Evolutionary conservation across 495 filamentous ascomycete species (phyloP).

Genomic region (Annulohypoxylon stygium): DNA sequence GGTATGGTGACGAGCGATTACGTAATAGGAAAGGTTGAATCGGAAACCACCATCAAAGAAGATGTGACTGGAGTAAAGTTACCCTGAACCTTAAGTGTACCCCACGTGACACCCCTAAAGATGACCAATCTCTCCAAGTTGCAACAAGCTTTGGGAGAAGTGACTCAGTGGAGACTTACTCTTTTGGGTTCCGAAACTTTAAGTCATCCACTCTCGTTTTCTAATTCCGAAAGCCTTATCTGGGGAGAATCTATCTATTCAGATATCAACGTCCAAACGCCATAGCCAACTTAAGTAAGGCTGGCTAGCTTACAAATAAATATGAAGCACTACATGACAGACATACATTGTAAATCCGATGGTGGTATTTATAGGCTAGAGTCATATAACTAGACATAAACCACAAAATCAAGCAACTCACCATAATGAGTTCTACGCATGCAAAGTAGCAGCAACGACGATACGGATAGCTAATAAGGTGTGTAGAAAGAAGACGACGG

Average conservation of each 20-base stretch:
- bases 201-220: background rate
- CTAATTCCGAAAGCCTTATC: background rate
- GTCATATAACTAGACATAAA: background rate
- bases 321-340: background rate
- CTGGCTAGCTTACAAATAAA: background rate
- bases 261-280: background rate
- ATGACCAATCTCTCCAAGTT: constrained; percentile 18
- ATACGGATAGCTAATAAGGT: background rate
- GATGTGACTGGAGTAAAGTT: background rate
- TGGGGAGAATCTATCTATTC: background rate
- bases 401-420: background rate
- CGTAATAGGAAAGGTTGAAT: constrained; percentile 16
- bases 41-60: background rate
- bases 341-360: background rate
- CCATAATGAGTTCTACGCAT: background rate
- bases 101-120: constrained; percentile 37
- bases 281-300: background rate
- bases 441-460: background rate
- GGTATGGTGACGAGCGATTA: constrained; percentile 11
- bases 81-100: background rate
- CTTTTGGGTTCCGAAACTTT: background rate
- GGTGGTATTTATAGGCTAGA: background rate
- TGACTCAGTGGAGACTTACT: background rate
- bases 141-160: constrained; percentile 4
- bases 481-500: background rate